Base-by-base conservation (phyloP, 139 green algal genomes). In the Pleodorina starrii region DNA sequence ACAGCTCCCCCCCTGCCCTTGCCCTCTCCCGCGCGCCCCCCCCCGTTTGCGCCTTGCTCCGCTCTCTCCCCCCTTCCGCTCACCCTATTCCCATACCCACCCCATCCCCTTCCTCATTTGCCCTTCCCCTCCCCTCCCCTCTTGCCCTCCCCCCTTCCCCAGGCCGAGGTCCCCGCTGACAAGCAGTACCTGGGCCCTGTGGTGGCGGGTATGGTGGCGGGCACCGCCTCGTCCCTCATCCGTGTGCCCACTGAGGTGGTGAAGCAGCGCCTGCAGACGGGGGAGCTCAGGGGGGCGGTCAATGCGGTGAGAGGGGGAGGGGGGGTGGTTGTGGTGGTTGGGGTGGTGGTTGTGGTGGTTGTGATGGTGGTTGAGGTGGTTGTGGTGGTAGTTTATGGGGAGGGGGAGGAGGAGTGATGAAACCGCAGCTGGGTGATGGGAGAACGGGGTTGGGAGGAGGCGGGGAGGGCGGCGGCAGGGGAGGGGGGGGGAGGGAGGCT, bases 201-300 rank as follows among this genome's bases (percentile, higher is more conserved):
- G 44, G 42, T 87, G 1, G 95, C 92, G 14, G 96, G 96, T 29
- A 90, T 91, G 43, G 93, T 92, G 27, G 97, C 96, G 29, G 98
- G 97, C 40, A 87, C 97, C 23, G 97, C 93, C 50, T 96, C 97
- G 7, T 99, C 96, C 35, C 71, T 99, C 27, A 93, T 98, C 50
- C 94, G 98, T 6, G 98, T 99, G 63, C 98, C 98, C 16, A 99
- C 98, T 11, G 98, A 99, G 94, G 98, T 99, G 27, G 88, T 99
- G 44, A 99, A 99, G 96, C 97, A 98, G 90, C 94, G 97, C 60
- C 95, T 99, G 93, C 97, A 99, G 93, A 97, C 96, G 35, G 93
- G 93, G 44, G 95, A 98, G 94, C 97, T 97, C 79, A 85, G 40
- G 9, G 74, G 85, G 5, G 90, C 93, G 4, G 21, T 91, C 0